phyloP scores from a whole-genome alignment of 129 eudicot species.

The Mikania micrantha region DNA sequence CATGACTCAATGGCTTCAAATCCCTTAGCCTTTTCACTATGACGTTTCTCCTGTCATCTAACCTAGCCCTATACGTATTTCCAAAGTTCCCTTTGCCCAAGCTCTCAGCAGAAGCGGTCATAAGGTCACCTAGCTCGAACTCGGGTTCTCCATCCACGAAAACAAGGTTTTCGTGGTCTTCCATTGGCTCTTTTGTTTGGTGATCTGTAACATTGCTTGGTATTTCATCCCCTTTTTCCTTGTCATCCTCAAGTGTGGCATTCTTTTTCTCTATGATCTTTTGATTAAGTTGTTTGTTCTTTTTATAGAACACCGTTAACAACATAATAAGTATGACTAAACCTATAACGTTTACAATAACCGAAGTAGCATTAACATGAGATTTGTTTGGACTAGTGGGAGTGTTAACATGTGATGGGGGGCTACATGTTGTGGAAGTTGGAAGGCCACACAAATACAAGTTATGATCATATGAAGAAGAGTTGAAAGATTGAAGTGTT shows the following conservation, averaged over 20 bases:
- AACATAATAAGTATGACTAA: conserved; percentile 31
- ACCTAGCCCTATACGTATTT: conserved; percentile 47
- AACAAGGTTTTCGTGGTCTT: conserved; percentile 33
- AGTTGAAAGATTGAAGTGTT: conserved; percentile 29
- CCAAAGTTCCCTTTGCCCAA: conserved; percentile 68
- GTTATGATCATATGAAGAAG: conserved; percentile 40
- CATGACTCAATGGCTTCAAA: conserved; percentile 55
- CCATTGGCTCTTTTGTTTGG: conserved; percentile 6
- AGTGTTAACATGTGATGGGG: not conserved
- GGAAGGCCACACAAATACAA: conserved; percentile 46
- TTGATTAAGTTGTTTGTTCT: conserved; percentile 26
- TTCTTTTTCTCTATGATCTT: conserved; percentile 15
- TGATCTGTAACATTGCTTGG: conserved; percentile 13
- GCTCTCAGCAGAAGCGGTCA: conserved; percentile 76
- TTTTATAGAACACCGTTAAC: conserved; percentile 42
- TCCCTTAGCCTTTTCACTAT: conserved; percentile 68
- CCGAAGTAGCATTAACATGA: conserved; percentile 10
- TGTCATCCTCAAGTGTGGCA: not conserved
- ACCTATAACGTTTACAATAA: conserved; percentile 29
- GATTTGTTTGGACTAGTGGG: conserved; percentile 8
- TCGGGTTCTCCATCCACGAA: conserved; percentile 36
- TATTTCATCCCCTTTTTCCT: conserved; percentile 7
- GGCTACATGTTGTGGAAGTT: conserved; percentile 16
- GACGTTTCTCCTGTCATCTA: conserved; percentile 47
- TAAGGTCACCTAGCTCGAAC: conserved; percentile 56